Evolutionary conservation across 2,329 filamentous ascomycete genomes (phyloP).

Genomic region (Sporothrix pseudoabietina): DNA sequence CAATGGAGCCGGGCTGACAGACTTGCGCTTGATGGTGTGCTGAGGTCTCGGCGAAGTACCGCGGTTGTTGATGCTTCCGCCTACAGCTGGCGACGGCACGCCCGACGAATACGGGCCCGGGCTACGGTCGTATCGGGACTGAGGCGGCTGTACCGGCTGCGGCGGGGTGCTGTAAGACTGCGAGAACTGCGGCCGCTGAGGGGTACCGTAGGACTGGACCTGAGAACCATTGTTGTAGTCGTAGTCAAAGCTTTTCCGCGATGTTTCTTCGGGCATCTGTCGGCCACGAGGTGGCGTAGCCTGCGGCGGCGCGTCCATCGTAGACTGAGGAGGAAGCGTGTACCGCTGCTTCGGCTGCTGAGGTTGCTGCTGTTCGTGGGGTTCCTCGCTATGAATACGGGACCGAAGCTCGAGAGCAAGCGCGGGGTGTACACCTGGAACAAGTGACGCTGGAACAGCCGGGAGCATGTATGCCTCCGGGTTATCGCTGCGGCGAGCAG

Average conservation of each 20-base stretch:
- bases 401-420: constrained; percentile 61
- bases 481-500: constrained; percentile 38
- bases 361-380: constrained; percentile 37
- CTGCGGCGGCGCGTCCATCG: constrained; percentile 36
- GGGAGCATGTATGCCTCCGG: constrained; percentile 48
- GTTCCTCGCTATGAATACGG: constrained; percentile 59
- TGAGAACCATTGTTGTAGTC: constrained; percentile 38
- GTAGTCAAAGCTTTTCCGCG: constrained; percentile 38
- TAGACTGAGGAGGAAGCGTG: constrained; percentile 40
- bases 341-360: constrained; percentile 43
- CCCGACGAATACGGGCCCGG: constrained; percentile 47
- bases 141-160: constrained; percentile 15
- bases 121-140: constrained; percentile 43
- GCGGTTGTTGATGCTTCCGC: constrained; percentile 42
- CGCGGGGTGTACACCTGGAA: constrained; percentile 62
- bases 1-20: constrained; percentile 71
- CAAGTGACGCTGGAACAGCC: constrained; percentile 58
- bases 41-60: constrained; percentile 48
- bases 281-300: constrained; percentile 49
- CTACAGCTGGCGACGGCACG: constrained; percentile 39
- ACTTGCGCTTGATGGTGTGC: constrained; percentile 68
- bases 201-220: constrained; percentile 39
- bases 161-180: constrained; percentile 31
- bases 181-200: constrained; percentile 45
- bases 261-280: constrained; percentile 40